Conservation (phyloP, 805 yeast genomes). For the Candida insectalens region DNA sequence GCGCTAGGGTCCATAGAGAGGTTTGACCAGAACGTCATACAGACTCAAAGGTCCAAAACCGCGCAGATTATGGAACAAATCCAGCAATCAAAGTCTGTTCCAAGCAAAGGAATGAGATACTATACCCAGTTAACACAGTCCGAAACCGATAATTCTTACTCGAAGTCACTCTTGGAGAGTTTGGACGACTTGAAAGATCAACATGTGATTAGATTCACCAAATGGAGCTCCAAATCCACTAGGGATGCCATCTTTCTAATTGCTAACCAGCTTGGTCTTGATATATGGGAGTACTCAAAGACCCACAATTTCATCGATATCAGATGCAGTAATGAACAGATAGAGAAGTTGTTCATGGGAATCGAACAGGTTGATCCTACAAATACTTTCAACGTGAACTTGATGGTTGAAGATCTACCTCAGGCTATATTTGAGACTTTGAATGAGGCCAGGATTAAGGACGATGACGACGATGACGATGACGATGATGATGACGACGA, state of each 20-base stretch:
- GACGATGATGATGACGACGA: conserved; percentile 3
- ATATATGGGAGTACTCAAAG: conserved; percentile 41
- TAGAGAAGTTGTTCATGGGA: conserved; percentile 14
- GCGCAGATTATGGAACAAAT: no score
- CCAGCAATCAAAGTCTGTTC: no score
- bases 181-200: conserved; percentile 25
- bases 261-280: conserved; percentile 14
- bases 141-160: conserved; percentile 2
- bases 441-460: conserved; percentile 24
- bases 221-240: conserved; percentile 16
- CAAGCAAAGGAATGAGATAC: conserved; percentile 1
- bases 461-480: neutral
- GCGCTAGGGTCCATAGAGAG: no score
- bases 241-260: conserved; percentile 14
- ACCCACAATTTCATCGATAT: conserved; percentile 39
- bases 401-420: conserved; percentile 48
- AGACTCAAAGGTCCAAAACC: no score
- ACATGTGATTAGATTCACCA: conserved; percentile 33
- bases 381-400: conserved; percentile 20
- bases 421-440: conserved; percentile 46
- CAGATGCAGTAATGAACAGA: conserved; percentile 16
- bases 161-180: neutral
- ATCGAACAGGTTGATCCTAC: conserved; percentile 2
- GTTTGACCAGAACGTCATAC: no score
- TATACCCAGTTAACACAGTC: neutral